Conservation (phyloP, 495 filamentous ascomycete species). For the Lasiosphaeria miniovina region DNA sequence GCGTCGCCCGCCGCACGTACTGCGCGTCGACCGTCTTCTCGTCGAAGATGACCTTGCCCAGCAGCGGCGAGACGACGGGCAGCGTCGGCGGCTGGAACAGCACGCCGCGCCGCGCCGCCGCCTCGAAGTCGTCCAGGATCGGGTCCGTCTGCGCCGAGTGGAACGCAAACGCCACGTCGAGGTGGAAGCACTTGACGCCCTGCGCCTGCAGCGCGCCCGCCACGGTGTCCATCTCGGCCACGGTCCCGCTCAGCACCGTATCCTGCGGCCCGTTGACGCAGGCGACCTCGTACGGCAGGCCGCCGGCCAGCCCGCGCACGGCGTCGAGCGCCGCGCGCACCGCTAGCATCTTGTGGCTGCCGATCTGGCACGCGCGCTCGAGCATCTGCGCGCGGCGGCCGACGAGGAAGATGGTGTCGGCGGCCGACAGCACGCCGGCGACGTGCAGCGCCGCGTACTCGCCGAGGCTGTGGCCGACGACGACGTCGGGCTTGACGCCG, state of each 20-base stretch:
- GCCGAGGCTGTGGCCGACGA: constrained; percentile 70
- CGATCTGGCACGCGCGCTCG: constrained; percentile 53
- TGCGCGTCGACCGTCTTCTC: constrained; percentile 39
- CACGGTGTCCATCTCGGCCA: constrained; percentile 45
- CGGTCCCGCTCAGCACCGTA: constrained; percentile 48
- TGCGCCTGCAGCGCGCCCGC: constrained; percentile 47
- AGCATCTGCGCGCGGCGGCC: constrained; percentile 66
- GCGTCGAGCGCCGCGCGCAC: constrained; percentile 43
- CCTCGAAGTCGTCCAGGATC: constrained; percentile 56
- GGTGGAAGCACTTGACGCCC: constrained; percentile 50
- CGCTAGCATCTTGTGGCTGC: constrained; percentile 58
- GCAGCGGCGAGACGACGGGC: constrained; percentile 59
- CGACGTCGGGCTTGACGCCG: constrained; percentile 61
- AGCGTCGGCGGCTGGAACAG: constrained; percentile 51
- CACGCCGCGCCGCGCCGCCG: constrained; percentile 44
- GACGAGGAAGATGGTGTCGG: constrained; percentile 64
- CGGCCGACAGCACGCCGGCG: constrained; percentile 62
- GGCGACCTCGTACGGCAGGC: constrained; percentile 48
- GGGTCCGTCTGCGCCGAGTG: constrained; percentile 66
- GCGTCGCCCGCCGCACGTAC: constrained; percentile 49
- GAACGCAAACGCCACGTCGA: constrained; percentile 66
- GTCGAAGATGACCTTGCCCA: constrained; percentile 48
- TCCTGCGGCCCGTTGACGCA: constrained; percentile 51
- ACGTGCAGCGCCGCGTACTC: constrained; percentile 73
- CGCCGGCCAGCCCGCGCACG: constrained; percentile 7